A percentile compares a stretch with the other conserved stretches of the same genome.
Conservation (phyloP, 306 rosid species). For the Cercis canadensis region DNA sequence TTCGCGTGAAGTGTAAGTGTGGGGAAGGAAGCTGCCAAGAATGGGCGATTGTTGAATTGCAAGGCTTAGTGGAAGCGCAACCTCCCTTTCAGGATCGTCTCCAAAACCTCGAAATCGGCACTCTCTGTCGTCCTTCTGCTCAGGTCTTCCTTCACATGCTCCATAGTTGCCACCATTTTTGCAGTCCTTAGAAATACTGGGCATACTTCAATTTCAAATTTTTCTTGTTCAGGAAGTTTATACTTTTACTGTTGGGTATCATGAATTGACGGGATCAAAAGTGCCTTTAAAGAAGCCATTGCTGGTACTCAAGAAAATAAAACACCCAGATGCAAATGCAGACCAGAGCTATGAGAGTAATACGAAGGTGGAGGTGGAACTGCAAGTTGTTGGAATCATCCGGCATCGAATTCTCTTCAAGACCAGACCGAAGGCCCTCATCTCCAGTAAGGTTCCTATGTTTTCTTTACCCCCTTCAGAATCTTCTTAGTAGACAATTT, state of each 20-base stretch:
- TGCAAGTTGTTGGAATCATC: conserved; percentile 78
- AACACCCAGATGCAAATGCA: conserved; percentile 25
- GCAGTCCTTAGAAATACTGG: not conserved
- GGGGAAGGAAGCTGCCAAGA: conserved; percentile 68
- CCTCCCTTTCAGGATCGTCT: conserved; percentile 60
- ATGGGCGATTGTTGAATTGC: conserved; percentile 82
- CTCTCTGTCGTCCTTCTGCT: conserved; percentile 80
- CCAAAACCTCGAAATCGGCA: conserved; percentile 68
- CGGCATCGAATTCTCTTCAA: conserved; percentile 83
- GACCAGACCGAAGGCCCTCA: conserved; percentile 23
- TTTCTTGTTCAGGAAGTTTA: conserved; percentile 58
- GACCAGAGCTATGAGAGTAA: conserved; percentile 17
- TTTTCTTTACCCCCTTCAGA: no score
- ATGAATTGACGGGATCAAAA: conserved; percentile 83
- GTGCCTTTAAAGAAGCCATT: conserved; percentile 78
- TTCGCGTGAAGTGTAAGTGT: conserved; percentile 67
- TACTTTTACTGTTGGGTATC: conserved; percentile 84
- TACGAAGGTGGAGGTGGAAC: conserved; percentile 56
- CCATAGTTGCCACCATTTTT: no score
- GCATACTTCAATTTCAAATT: not conserved
- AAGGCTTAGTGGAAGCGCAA: conserved; percentile 74
- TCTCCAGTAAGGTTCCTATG: no score
- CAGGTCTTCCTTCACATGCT: conserved; percentile 41
- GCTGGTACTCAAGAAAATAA: conserved; percentile 78
- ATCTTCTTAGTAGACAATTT: not conserved